Percentiles rank a stretch among this genome's conserved stretches.
phyloP scores from a whole-genome alignment of 2,329 filamentous ascomycete species.

The Plectosphaerella plurivora region DNA sequence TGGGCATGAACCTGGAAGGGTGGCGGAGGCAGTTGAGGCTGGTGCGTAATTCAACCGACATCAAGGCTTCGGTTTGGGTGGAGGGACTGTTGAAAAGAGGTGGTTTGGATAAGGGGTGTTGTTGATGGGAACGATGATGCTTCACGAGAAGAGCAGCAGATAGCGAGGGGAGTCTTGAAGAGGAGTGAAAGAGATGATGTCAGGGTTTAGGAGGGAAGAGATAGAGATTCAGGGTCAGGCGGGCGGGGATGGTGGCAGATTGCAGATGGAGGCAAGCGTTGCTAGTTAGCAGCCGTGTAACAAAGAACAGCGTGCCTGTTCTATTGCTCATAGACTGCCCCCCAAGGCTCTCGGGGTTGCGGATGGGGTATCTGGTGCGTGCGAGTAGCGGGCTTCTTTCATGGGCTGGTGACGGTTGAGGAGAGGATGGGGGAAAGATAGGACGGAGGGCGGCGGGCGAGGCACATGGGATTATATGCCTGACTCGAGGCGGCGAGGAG shows the following conservation, averaged over 20 bases:
- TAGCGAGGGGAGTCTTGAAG: not conserved
- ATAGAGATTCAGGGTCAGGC: not conserved
- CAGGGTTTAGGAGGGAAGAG: not conserved
- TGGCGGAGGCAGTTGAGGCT: constrained; percentile 53
- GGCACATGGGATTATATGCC: too few species aligned
- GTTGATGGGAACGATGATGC: not conserved
- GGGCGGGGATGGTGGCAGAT: constrained; percentile 2
- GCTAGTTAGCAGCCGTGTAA: constrained; percentile 11
- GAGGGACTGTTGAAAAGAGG: constrained; percentile 3
- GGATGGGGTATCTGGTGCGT: not conserved
- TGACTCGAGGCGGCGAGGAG: not conserved
- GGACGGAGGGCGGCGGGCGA: too few species aligned
- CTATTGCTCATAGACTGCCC: constrained; percentile 14
- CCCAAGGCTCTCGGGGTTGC: constrained; percentile 9
- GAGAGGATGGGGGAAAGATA: constrained; percentile 7
- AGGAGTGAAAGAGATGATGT: not conserved
- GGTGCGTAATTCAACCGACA: constrained; percentile 54
- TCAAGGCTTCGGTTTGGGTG: constrained; percentile 33
- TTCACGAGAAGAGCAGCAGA: constrained; percentile 3
- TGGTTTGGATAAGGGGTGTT: constrained; percentile 3
- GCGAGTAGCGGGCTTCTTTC: constrained; percentile 5
- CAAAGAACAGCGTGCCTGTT: constrained; percentile 10
- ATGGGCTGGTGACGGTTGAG: not conserved
- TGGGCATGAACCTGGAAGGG: constrained; percentile 53
- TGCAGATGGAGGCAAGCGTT: constrained; percentile 1